Base-by-base conservation (phyloP, 257 asterid species). In the Solanum arcanum region DNA sequence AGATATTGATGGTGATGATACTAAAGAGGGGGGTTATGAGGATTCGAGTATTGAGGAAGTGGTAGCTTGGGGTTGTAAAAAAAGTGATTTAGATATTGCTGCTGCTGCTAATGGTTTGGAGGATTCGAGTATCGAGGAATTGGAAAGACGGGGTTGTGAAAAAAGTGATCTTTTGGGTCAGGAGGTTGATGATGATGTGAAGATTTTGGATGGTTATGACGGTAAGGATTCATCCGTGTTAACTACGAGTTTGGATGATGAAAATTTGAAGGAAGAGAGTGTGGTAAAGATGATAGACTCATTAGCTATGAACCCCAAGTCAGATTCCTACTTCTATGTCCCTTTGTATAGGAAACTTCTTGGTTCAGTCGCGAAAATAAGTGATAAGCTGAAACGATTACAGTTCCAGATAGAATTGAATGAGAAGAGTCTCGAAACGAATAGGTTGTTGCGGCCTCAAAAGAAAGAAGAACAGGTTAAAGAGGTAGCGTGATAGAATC, bases 391-490 rank as follows among this genome's bases (percentile, higher is more conserved):
- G 88, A 70, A 59, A 23, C 4, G 37, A 44, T 35, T 93, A 83
- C 59, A 33, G 11, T 81, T 74, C 88, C 86, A 89, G 88, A 95
- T 94, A 83, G 91, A 86, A 56, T 25, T 89, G 7, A 2, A 27
- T 5, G 92, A 92, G 88, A 89, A 81, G 88, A 62, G 44, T 25
- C 9, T 15, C 78, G 84, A 87, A 87, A 6, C 66, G 31, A 52
- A 70, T 70, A 88, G 78, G 23, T 75, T 89, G 59, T 70, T 69
- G 76, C 90, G 92, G 86, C 90, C 94, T 68, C 88, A 18, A 41
- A 91, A 89, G 94, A 92, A 90, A 91, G 90, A 70, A 59, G 90
- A 73, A 83, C 86, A 60, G 59, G 39, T 91, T 77, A 89, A 91
- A 86, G 88, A 93, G 95, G 98, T 94, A 91, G 66, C 42, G 5